phyloP scores from a whole-genome alignment of 2,329 filamentous ascomycete genomes.

The Thelonectria discophora region DNA sequence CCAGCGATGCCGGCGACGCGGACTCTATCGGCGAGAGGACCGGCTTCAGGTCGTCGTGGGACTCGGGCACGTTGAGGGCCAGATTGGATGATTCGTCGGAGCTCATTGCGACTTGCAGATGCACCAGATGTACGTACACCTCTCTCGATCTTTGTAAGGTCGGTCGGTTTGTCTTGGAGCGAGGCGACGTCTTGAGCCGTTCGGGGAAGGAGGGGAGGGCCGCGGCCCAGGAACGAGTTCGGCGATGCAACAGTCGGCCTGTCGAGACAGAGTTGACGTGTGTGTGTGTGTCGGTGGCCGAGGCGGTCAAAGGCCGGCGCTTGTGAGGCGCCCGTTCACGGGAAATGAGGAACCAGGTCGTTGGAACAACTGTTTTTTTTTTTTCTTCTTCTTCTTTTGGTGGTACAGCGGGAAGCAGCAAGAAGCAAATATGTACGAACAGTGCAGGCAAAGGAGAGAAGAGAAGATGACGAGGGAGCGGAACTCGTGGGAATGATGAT shows the following conservation, averaged over 20 bases:
- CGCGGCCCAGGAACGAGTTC: neutral
- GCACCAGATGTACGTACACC: too few relatives aligned
- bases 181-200: too few relatives aligned
- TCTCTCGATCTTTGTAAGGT: too few relatives aligned
- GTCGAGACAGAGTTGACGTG: neutral
- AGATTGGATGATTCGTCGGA: conserved; percentile 39
- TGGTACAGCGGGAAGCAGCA: neutral
- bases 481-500: neutral
- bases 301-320: conserved; percentile 1
- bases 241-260: neutral
- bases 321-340: neutral
- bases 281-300: neutral
- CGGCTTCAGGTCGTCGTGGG: conserved; percentile 40
- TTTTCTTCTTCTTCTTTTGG: neutral
- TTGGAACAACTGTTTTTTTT: neutral
- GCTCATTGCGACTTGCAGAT: conserved; percentile 39
- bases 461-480: neutral
- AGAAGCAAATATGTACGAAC: neutral
- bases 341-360: neutral
- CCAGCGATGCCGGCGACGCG: conserved; percentile 43
- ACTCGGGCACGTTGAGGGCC: conserved; percentile 36
- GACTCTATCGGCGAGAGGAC: conserved; percentile 47
- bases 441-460: neutral
- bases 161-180: too few relatives aligned
- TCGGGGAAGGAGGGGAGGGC: neutral